A percentile compares a stretch with the other conserved stretches of the same genome.
Evolutionary conservation across 805 yeast species (phyloP).

Genomic region (Aciculoconidium aculeatum): DNA sequence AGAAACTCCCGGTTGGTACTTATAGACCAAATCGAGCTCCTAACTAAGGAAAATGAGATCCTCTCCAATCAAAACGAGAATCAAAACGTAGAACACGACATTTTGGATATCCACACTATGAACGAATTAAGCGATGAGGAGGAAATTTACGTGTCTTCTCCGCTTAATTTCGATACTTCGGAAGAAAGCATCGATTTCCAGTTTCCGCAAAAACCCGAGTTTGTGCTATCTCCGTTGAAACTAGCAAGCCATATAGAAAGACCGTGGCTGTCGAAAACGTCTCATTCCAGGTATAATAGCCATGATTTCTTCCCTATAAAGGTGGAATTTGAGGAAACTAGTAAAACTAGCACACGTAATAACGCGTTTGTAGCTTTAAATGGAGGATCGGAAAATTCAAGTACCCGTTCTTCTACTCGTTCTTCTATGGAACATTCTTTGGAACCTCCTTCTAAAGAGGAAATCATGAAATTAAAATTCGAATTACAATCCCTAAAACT

Average conservation of each 20-base stretch:
- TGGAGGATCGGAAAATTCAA: no score
- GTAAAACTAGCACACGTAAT: no score
- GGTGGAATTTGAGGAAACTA: slow-evolving; percentile 35
- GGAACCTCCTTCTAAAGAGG: slow-evolving; percentile 44
- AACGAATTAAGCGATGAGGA: slow-evolving; percentile 16
- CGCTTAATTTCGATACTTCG: slow-evolving; percentile 15
- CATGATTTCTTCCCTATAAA: slow-evolving; percentile 38
- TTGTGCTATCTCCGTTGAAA: slow-evolving; percentile 38
- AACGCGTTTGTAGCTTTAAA: no score
- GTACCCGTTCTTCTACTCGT: no score
- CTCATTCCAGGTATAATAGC: slow-evolving; percentile 37
- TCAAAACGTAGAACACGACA: slow-evolving; percentile 4
- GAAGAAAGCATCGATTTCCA: slow-evolving; percentile 19
- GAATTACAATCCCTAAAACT: slow-evolving; percentile 48
- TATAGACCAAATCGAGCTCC: slow-evolving; percentile 49
- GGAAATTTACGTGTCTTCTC: slow-evolving; percentile 21
- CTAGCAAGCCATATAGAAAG: slow-evolving; percentile 19
- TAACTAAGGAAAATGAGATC: slow-evolving; percentile 31
- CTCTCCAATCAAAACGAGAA: slow-evolving; percentile 9
- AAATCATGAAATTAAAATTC: slow-evolving; percentile 45
- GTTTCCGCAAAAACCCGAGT: slow-evolving; percentile 28
- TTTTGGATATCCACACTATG: slow-evolving; percentile 17
- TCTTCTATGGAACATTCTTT: no score
- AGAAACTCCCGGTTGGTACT: slow-evolving; percentile 45
- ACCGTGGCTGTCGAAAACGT: slow-evolving; percentile 1